Percentiles rank a stretch among this genome's conserved stretches.
Evolutionary conservation across 2,329 filamentous ascomycete genomes (phyloP).

Genomic region (Kalmusia sp.): DNA sequence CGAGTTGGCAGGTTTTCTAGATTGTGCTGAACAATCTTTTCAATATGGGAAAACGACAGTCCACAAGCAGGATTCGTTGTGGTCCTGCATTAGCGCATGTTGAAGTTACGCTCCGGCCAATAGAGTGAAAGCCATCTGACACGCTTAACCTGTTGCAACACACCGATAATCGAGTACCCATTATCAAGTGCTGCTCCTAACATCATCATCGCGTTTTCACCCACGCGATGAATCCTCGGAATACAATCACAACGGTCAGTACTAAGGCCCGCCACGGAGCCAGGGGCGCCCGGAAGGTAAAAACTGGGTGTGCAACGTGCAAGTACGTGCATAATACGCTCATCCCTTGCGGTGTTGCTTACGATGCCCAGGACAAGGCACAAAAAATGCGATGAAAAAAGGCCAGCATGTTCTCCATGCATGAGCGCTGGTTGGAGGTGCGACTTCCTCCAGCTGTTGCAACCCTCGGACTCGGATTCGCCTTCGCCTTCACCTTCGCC

Average conservation of each 20-base stretch:
- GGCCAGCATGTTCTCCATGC: conserved; percentile 1
- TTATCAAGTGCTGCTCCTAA: neutral
- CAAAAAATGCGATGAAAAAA: conserved; percentile 10
- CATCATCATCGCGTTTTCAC: neutral
- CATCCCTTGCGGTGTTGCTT: neutral
- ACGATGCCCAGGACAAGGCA: conserved; percentile 1
- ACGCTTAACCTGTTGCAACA: no score
- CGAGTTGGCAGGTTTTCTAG: no score
- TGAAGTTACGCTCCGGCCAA: conserved; percentile 6
- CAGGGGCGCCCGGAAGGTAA: conserved; percentile 2
- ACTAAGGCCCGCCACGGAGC: conserved; percentile 18
- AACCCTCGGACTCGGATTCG: no score
- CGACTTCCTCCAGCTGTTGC: neutral
- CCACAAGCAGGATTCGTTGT: no score
- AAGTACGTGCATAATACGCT: neutral
- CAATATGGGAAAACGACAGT: no score
- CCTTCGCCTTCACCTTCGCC: neutral
- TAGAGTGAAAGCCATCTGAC: neutral
- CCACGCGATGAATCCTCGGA: neutral
- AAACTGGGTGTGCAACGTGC: conserved; percentile 4
- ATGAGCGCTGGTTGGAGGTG: neutral
- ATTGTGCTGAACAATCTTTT: no score
- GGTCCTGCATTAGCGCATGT: no score
- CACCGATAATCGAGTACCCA: no score
- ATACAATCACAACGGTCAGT: neutral